A percentile compares a stretch with the other conserved stretches of the same genome.
Conservation (phyloP, 2,329 filamentous ascomycete genomes). For the Aaosphaeria arxii region DNA sequence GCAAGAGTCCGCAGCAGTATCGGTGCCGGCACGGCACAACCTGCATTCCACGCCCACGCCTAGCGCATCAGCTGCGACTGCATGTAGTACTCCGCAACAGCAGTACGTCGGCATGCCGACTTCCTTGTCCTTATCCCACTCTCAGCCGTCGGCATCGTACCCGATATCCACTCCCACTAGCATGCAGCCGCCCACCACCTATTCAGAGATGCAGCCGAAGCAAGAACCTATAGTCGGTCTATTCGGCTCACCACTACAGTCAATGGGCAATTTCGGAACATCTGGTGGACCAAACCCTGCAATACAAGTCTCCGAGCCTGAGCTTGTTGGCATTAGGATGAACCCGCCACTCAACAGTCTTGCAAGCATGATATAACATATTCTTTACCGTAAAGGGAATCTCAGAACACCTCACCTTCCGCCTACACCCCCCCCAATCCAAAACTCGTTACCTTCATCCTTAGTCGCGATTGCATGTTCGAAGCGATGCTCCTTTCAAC, state of each 20-base stretch:
- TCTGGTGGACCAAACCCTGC: constrained; percentile 12
- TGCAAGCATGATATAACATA: constrained; percentile 32
- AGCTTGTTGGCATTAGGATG: constrained; percentile 32
- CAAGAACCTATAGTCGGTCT: constrained; percentile 26
- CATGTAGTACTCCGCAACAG: constrained; percentile 1
- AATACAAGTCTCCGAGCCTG: constrained; percentile 32
- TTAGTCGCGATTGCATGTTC: background rate
- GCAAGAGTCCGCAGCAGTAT: constrained; percentile 12
- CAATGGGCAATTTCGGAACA: constrained; percentile 17
- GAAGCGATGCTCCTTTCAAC: background rate
- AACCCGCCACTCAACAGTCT: constrained; percentile 31
- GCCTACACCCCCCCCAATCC: no score
- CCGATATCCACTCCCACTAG: constrained; percentile 10
- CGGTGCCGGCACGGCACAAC: constrained; percentile 25
- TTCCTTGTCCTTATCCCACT: constrained; percentile 14
- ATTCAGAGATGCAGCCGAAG: constrained; percentile 14
- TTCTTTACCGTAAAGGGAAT: constrained; percentile 1
- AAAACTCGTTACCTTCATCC: no score
- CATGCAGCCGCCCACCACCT: constrained; percentile 11
- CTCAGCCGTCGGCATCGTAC: constrained; percentile 7
- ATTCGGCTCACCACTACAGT: constrained; percentile 30
- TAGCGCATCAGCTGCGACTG: background rate
- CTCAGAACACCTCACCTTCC: no score
- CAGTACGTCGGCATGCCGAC: constrained; percentile 18
- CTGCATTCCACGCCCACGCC: constrained; percentile 3